A percentile compares a stretch with the other conserved stretches of the same genome.
Conservation (phyloP, 2,329 filamentous ascomycete genomes). For the Calonectria hawksworthii region DNA sequence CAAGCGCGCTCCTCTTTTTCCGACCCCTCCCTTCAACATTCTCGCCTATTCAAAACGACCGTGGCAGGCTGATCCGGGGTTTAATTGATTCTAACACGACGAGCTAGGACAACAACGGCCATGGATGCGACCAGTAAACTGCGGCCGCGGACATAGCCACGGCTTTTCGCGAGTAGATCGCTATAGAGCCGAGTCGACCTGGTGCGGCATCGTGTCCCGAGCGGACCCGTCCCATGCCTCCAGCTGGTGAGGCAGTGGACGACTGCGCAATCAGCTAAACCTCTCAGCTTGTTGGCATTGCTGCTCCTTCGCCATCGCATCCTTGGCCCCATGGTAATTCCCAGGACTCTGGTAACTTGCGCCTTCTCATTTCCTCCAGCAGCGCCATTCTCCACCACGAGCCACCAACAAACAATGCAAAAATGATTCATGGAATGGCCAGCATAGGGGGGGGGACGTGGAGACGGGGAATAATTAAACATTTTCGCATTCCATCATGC, state of each 20-base stretch:
- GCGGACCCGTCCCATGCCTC: not conserved
- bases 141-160: conserved; percentile 14
- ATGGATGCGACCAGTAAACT: conserved; percentile 21
- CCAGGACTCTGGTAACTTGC: not conserved
- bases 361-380: conserved; percentile 15
- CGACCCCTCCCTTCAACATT: not conserved
- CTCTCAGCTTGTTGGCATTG: too few species aligned
- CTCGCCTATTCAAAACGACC: conserved; percentile 10
- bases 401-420: not conserved
- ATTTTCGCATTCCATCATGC: conserved; percentile 40
- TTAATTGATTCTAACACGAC: not conserved
- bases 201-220: not conserved
- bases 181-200: not conserved
- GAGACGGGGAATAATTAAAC: conserved; percentile 34
- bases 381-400: not conserved
- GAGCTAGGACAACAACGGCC: conserved; percentile 16
- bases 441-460: not conserved
- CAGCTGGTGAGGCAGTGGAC: conserved; percentile 9
- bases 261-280: not conserved
- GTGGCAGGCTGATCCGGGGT: conserved; percentile 7
- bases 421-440: not conserved
- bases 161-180: not conserved
- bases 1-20: conserved; percentile 5
- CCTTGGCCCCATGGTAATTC: not conserved
- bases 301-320: not conserved